phyloP scores from a whole-genome alignment of 1,284 basidiomycete species.

The Rhizoctonia solani region DNA sequence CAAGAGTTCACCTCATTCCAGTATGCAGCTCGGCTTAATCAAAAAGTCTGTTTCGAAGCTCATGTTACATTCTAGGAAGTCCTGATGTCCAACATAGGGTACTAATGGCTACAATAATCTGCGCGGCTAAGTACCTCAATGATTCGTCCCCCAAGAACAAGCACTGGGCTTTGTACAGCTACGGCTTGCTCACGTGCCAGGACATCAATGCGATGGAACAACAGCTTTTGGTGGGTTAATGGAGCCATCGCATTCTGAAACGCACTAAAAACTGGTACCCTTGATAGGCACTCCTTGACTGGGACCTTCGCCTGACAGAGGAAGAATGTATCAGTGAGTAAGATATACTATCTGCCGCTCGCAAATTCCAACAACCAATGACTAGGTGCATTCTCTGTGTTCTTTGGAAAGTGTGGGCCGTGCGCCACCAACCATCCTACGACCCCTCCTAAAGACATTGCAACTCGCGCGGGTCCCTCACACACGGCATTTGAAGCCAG shows the following conservation, averaged over 20 bases:
- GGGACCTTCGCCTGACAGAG: constrained; percentile 29
- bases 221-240: constrained; percentile 5
- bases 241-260: neutral
- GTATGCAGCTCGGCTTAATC: constrained; percentile 2
- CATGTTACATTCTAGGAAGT: constrained; percentile 60
- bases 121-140: constrained; percentile 96
- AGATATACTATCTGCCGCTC: neutral
- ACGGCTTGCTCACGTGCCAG: constrained; percentile 4
- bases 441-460: constrained; percentile 6
- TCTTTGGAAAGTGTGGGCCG: constrained; percentile 4
- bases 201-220: constrained; percentile 26
- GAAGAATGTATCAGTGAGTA: constrained; percentile 17
- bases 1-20: constrained; percentile 1
- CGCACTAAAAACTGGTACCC: neutral
- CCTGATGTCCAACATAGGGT: constrained; percentile 92
- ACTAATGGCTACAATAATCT: constrained; percentile 94
- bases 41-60: neutral
- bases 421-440: neutral
- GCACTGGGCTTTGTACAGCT: constrained; percentile 79
- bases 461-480: neutral
- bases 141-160: constrained; percentile 95
- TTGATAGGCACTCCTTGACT: constrained; percentile 8
- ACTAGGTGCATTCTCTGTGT: constrained; percentile 22
- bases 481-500: neutral
- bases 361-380: neutral